Percentiles rank a stretch among this genome's conserved stretches.
These are phyloP conservation scores for Alloascoidea africana DNA, from an alignment of 805 yeast genomes.

Conservation along the genomic window DNA sequence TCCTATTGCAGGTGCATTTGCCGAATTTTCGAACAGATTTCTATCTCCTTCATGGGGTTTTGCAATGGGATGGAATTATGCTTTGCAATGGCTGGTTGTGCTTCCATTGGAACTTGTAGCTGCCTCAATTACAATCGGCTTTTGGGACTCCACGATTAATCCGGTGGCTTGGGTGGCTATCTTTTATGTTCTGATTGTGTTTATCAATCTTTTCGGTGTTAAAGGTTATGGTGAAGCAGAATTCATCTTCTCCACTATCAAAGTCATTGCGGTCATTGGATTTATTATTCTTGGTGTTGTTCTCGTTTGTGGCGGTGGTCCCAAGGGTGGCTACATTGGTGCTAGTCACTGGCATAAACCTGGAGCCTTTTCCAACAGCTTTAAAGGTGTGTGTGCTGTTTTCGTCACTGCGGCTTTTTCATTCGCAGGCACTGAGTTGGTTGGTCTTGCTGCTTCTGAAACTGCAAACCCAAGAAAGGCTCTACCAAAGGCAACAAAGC, in stretches of 20 bases:
- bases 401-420: slow-evolving; percentile 46
- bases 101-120: slow-evolving; percentile 37
- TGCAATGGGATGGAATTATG: slow-evolving; percentile 42
- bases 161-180: slow-evolving; percentile 28
- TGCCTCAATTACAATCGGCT: slow-evolving; percentile 28
- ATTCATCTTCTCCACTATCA: slow-evolving; percentile 28
- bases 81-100: slow-evolving; percentile 32
- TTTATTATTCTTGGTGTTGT: slow-evolving; percentile 31
- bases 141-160: slow-evolving; percentile 25
- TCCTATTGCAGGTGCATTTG: slow-evolving; percentile 33
- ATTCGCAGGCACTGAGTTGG: slow-evolving; percentile 43
- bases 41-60: slow-evolving; percentile 37
- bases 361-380: slow-evolving; percentile 42
- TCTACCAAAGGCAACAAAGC: slow-evolving; percentile 44
- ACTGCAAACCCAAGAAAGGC: slow-evolving; percentile 36
- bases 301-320: slow-evolving; percentile 33
- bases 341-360: slow-evolving; percentile 31
- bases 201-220: slow-evolving; percentile 26
- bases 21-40: slow-evolving; percentile 30
- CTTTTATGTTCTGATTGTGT: slow-evolving; percentile 23
- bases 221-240: slow-evolving; percentile 36
- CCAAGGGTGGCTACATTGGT: slow-evolving; percentile 27
- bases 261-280: slow-evolving; percentile 29
- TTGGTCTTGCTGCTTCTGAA: slow-evolving; percentile 48
- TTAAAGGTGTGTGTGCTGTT: slow-evolving; percentile 47